phyloP scores from a whole-genome alignment of 2,329 filamentous ascomycete species.

The Botrytis pseudocinerea region DNA sequence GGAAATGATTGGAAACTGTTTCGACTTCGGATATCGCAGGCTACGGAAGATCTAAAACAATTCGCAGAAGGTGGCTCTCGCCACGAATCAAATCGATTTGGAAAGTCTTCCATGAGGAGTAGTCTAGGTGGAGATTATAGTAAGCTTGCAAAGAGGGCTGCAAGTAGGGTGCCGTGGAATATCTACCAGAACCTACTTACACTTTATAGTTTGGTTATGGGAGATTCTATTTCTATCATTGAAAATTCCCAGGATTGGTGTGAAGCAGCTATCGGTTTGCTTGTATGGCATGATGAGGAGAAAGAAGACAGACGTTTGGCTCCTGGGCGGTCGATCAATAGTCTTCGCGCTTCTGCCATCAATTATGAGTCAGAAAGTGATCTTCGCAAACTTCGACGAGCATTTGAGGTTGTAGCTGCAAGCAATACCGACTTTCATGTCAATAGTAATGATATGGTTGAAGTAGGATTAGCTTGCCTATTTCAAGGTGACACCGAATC shows the following conservation, averaged over 20 bases:
- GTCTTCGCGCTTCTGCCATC: conserved; percentile 43
- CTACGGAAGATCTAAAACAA: conserved; percentile 68
- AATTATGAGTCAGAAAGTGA: conserved; percentile 62
- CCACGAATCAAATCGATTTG: conserved; percentile 42
- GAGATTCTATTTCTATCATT: conserved; percentile 73
- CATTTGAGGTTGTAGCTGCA: conserved; percentile 66
- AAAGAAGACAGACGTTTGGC: conserved; percentile 49
- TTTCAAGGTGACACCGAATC: conserved; percentile 82
- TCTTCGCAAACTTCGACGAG: conserved; percentile 68
- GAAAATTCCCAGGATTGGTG: conserved; percentile 85
- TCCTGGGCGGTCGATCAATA: conserved; percentile 34
- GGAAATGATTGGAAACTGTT: conserved; percentile 83
- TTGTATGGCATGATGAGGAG: conserved; percentile 92
- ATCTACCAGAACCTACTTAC: conserved; percentile 83
- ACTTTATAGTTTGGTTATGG: conserved; percentile 78
- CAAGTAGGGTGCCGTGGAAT: conserved; percentile 84
- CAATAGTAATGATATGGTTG: conserved; percentile 72
- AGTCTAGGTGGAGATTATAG: conserved; percentile 60
- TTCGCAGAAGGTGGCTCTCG: conserved; percentile 68
- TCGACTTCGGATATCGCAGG: conserved; percentile 69
- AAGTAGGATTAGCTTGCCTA: conserved; percentile 78
- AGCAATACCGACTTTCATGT: conserved; percentile 72
- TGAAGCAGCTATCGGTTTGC: conserved; percentile 79
- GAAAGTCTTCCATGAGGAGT: conserved; percentile 47
- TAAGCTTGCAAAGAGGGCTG: conserved; percentile 69